Evolutionary conservation across 495 filamentous ascomycete genomes (phyloP), one percentile per base, ranked within the genome.

Genomic region (Lasiosphaeria hispida): DNA sequence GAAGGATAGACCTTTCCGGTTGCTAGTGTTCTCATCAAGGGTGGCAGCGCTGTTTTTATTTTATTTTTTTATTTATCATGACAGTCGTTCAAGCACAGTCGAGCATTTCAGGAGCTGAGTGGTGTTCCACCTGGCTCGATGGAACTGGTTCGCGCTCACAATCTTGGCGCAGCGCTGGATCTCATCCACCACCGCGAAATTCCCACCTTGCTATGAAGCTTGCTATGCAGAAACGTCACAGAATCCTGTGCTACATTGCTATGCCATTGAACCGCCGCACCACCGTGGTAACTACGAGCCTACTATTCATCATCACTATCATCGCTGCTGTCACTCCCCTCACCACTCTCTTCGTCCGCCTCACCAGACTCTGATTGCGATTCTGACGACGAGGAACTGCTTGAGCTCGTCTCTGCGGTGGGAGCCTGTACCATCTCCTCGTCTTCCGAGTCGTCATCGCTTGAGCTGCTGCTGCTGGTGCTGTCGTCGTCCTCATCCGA

Each of bases 401-500:
- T 73, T 23, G 60, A 60, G 39, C 58, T 67, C 34, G 60, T 56
- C 18, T 48, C 50, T 3, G n/a, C 53, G 3, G 39, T 44, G 1
- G 57, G 49, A 44, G 38, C 61, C 14, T 36, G 33, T 6, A 52
- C 63, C 63, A 66, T 63, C 19, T 67, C 62, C 30, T 69, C 69
- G 43, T 69, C 68, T 13, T 55, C 53, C 11, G 64, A 68, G 30
- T 68, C 63, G 19, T 55, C 61, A 11, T 70, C 64, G 34, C 52
- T 55, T 8, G 45, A 60, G 48, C 49, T 54, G 53, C 63, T 55
- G 43, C 48, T 55, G 35, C 43, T 53, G 4, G 57, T 30, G 23
- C 23, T 58, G 13, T 66, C 70, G n/a, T 69, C 71, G 10, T 72
- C 72, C 13, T 72, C 75, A 55, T 71, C 23, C 56, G 65, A 66